Conservation (phyloP, 768 basidiomycete species). For the Asterophora lycoperdoides region DNA sequence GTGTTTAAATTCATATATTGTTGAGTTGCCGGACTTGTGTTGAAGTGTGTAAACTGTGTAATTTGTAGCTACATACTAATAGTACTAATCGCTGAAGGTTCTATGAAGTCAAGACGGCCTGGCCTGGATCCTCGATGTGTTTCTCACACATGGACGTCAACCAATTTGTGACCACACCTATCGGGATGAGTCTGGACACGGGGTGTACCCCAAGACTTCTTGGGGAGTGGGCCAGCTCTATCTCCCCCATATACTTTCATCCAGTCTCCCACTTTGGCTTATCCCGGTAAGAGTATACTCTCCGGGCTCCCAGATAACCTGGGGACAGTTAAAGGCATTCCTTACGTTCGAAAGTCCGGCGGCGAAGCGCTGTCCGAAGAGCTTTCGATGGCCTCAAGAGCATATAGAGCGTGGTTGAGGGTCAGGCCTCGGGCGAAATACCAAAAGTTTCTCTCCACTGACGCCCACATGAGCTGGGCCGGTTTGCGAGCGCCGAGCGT, state of each 20-base stretch:
- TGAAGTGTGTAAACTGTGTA: background rate
- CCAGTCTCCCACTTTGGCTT: too few relatives aligned
- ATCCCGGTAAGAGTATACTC: too few relatives aligned
- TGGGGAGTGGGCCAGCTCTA: too few relatives aligned
- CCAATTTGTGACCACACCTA: too few relatives aligned
- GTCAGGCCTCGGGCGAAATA: background rate
- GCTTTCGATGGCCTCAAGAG: conserved; percentile 4
- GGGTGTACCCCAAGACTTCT: background rate
- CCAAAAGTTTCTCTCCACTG: background rate
- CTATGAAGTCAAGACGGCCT: too few relatives aligned
- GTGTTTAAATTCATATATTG: background rate
- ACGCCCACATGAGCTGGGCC: background rate
- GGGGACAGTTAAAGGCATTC: too few relatives aligned
- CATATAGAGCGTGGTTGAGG: too few relatives aligned
- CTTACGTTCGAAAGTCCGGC: conserved; percentile 13
- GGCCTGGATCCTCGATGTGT: too few relatives aligned
- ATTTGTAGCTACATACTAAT: background rate
- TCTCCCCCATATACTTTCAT: too few relatives aligned
- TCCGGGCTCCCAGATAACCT: background rate
- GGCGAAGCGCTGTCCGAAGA: conserved; percentile 5
- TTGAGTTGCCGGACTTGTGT: conserved; percentile 4
- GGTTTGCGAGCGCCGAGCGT: conserved; percentile 1
- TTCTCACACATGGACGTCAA: too few relatives aligned
- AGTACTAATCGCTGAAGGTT: too few relatives aligned
- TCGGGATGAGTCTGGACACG: too few relatives aligned